These are phyloP conservation scores for Trichophyton schoenleinii DNA, from an alignment of 2,329 filamentous ascomycete genomes.

Conservation along the genomic window DNA sequence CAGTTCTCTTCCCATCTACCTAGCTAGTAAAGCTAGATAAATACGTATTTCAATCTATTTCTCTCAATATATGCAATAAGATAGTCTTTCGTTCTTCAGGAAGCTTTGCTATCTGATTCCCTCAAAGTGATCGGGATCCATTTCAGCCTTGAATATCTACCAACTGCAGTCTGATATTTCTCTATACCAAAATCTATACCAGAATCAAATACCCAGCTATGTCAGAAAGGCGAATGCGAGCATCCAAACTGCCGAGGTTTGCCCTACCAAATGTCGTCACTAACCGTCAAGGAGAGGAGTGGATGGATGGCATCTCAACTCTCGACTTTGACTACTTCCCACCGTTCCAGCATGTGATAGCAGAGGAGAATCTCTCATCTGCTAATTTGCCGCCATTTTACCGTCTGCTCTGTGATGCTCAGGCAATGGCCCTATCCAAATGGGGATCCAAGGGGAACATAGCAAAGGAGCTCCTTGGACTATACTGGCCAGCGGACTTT, in stretches of 20 bases:
- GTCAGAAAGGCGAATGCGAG: conserved; percentile 5
- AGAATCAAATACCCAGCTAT: background rate
- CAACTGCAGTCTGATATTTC: too few relatives aligned
- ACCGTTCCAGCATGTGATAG: conserved; percentile 6
- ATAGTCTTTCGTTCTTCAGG: background rate
- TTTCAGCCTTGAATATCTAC: too few relatives aligned
- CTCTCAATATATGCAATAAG: background rate
- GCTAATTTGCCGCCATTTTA: conserved; percentile 10
- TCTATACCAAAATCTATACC: too few relatives aligned
- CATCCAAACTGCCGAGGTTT: conserved; percentile 7
- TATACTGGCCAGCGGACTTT: conserved; percentile 12
- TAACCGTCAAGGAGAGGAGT: conserved; percentile 8
- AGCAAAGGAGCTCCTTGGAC: conserved; percentile 8
- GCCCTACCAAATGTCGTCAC: conserved; percentile 3
- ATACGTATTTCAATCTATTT: background rate
- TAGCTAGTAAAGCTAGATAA: background rate
- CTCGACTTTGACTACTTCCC: conserved; percentile 11
- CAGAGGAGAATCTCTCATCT: conserved; percentile 5
- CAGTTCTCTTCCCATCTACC: background rate
- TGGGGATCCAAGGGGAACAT: conserved; percentile 9
- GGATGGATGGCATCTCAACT: conserved; percentile 11
- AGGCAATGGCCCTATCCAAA: background rate
- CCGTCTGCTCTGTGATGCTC: conserved; percentile 8
- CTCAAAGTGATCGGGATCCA: background rate
- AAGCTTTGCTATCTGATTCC: background rate